Evolutionary conservation across 2,329 filamentous ascomycete genomes (phyloP).

Genomic region (Aspergillus sp.): DNA sequence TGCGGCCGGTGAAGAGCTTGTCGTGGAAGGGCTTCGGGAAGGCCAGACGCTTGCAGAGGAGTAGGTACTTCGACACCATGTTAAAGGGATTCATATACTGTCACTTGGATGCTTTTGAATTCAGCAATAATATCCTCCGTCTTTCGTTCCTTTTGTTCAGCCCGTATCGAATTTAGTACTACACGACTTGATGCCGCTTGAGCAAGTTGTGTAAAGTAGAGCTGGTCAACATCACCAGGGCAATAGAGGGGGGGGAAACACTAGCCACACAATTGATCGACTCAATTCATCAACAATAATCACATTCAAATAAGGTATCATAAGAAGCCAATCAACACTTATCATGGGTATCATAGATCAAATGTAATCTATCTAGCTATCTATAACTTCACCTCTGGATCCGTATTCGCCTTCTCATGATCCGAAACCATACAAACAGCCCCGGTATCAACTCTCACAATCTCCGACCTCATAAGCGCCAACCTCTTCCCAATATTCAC

Average conservation of each 20-base stretch:
- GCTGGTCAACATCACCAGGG: neutral
- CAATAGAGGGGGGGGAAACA: neutral
- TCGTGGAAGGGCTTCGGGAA: slow-evolving; percentile 83
- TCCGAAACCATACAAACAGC: slow-evolving; percentile 59
- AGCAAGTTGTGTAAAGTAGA: neutral
- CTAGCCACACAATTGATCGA: neutral
- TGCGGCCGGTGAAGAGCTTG: slow-evolving; percentile 78
- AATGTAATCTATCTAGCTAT: too few species aligned
- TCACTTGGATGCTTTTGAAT: slow-evolving; percentile 28
- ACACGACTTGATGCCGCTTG: slow-evolving; percentile 7
- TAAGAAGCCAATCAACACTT: neutral
- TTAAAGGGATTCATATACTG: slow-evolving; percentile 26
- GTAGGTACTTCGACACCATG: slow-evolving; percentile 22
- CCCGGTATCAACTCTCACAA: slow-evolving; percentile 56
- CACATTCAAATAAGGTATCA: neutral
- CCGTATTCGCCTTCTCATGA: slow-evolving; percentile 65
- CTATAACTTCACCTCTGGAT: slow-evolving; percentile 39
- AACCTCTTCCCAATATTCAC: slow-evolving; percentile 59
- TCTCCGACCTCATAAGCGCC: slow-evolving; percentile 54
- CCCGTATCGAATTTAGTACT: slow-evolving; percentile 19
- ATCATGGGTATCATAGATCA: too few species aligned
- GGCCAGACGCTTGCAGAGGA: slow-evolving; percentile 50
- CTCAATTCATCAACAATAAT: neutral
- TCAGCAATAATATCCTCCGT: slow-evolving; percentile 30
- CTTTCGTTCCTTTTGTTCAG: slow-evolving; percentile 13